phyloP scores from a whole-genome alignment of 2,329 filamentous ascomycete genomes.

The Hypoxylon sp. region DNA sequence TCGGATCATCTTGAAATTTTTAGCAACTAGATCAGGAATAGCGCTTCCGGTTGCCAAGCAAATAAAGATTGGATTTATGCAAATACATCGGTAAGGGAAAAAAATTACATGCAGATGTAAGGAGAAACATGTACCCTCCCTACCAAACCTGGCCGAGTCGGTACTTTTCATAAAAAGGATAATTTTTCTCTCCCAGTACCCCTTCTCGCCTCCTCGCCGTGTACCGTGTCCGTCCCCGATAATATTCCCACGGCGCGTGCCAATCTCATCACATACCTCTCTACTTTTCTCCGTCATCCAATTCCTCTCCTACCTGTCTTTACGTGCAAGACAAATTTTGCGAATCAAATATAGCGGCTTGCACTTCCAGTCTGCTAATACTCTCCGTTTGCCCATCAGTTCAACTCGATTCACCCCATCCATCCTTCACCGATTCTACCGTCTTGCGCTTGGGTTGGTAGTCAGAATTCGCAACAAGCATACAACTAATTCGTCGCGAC shows the following conservation, averaged over 20 bases:
- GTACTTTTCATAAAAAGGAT: conserved; percentile 17
- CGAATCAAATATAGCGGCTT: conserved; percentile 11
- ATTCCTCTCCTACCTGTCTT: conserved; percentile 4
- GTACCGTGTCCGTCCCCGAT: conserved; percentile 29
- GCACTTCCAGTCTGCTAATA: conserved; percentile 13
- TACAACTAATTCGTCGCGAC: conserved; percentile 12
- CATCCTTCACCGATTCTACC: conserved; percentile 15
- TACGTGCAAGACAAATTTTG: conserved; percentile 13
- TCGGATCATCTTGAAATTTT: conserved; percentile 26
- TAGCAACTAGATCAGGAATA: conserved; percentile 27
- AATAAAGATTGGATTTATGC: conserved; percentile 30
- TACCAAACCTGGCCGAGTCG: conserved; percentile 5
- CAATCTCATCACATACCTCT: conserved; percentile 18
- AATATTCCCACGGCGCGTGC: conserved; percentile 17
- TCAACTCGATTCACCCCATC: conserved; percentile 28
- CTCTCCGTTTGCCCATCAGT: conserved; percentile 26
- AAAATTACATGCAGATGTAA: conserved; percentile 21
- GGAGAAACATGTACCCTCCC: conserved; percentile 15
- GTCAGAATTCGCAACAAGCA: not conserved
- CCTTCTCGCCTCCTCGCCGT: too few relatives aligned
- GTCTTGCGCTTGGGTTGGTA: conserved; percentile 16
- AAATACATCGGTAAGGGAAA: conserved; percentile 27
- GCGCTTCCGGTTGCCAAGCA: conserved; percentile 25
- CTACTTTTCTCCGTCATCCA: not conserved
- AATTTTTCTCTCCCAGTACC: conserved; percentile 15